Evolutionary conservation across 2,329 filamentous ascomycete genomes (phyloP), one percentile per base, ranked within the genome.

Genomic region (Neonectria punicea): DNA sequence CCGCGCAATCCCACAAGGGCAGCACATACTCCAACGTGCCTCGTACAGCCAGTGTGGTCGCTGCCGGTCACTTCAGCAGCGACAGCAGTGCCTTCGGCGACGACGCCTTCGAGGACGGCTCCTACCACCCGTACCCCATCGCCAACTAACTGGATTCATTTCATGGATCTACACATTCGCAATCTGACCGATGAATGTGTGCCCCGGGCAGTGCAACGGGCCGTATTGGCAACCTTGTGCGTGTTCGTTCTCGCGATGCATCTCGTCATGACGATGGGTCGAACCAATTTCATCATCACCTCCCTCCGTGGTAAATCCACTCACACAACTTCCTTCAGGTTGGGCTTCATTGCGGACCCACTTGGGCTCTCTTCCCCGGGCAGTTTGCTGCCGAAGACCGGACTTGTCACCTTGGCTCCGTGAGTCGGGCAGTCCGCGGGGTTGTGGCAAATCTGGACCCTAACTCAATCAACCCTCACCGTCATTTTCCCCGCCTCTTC

Each of bases 51-150:
- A 70, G 70, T 71, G 67, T 75, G 41, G 67, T 75, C 59, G 70
- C 56, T 53, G 61, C 70, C 20, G 66, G 71, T 25, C 69, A 74
- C 56, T 77, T 76, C 59, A 75, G 74, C 67, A 74, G 70, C 55
- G 73, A 75, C 61, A 75, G 73, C 71, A 74, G 73, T 58, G 67
- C 69, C 54, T 75, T 73, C 62, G 74, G 76, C 47, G 75, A 78
- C 41, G 74, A 74, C 58, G 64, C 61, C 34, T 77, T 72, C 54
- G 77, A 80, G 58, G 77, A 79, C 65, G 78, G 78, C 47, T 71
- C 77, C 64, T 80, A 80, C 67, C 77, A 78, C 62, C 55, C 75
- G n/a, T 75, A 74, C 60, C 79, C 79, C 53, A 76, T 80, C 59
- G 59, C 68, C 51, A 76, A 74, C 65, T 76, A 73, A 61, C 36